Evolutionary conservation across 106 monocot genomes (phyloP).

Genomic region (Acanthochlamys bracteata): DNA sequence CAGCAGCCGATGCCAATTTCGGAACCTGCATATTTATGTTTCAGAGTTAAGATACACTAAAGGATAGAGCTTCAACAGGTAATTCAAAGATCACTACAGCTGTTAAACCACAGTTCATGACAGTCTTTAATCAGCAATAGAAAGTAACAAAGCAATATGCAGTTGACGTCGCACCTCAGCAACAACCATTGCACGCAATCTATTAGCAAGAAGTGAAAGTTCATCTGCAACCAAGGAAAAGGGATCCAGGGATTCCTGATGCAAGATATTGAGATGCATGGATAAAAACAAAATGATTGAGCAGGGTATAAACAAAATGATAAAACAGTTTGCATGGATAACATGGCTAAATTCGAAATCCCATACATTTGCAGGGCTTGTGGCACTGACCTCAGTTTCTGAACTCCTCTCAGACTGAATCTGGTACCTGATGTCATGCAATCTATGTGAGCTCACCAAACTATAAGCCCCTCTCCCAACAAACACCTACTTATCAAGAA

Average conservation of each 20-base stretch:
- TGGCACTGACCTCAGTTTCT: conserved; percentile 23
- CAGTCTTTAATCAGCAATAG: neutral
- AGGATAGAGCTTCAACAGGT: neutral
- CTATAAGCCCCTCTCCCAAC: conserved; percentile 21
- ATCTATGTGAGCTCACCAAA: conserved; percentile 21
- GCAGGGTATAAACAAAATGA: neutral
- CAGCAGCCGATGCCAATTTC: conserved; percentile 88
- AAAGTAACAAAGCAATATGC: neutral
- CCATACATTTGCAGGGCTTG: neutral
- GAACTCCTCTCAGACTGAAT: conserved; percentile 25
- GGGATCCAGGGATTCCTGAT: conserved; percentile 63
- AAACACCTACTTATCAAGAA: conserved; percentile 46
- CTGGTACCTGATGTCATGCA: conserved; percentile 49
- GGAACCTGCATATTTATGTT: conserved; percentile 49
- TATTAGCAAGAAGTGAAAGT: conserved; percentile 64
- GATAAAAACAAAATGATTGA: neutral
- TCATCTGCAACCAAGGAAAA: conserved; percentile 95
- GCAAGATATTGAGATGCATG: neutral
- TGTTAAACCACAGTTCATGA: neutral
- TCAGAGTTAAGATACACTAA: neutral
- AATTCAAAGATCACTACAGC: neutral
- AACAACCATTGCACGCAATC: conserved; percentile 74
- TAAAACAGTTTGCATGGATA: too few species aligned
- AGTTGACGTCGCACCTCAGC: conserved; percentile 41
- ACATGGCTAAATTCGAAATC: too few species aligned